Percentiles rank a stretch among this genome's conserved stretches.
phyloP scores from a whole-genome alignment of 2,329 filamentous ascomycete genomes.

The Colletotrichum australisinense region DNA sequence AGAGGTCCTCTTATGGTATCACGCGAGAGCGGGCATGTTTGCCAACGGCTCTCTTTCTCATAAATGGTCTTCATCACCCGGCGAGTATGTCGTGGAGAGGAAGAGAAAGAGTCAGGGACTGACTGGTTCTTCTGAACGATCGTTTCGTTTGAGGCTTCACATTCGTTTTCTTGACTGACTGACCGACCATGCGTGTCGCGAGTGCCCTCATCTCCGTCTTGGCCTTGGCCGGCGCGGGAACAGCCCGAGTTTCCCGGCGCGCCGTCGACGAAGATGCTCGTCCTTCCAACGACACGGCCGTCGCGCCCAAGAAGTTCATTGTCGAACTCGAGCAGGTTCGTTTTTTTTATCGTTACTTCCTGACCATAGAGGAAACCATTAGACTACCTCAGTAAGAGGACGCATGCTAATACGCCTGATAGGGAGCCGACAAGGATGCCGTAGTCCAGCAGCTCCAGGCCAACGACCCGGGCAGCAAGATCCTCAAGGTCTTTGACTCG shows the following conservation, averaged over 20 bases:
- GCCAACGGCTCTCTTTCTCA: not conserved
- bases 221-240: conserved; percentile 23
- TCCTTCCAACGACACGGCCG: conserved; percentile 19
- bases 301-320: conserved; percentile 34
- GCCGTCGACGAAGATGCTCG: conserved; percentile 7
- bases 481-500: conserved; percentile 39
- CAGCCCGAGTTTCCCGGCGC: conserved; percentile 19
- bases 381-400: not conserved
- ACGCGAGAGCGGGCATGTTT: not conserved
- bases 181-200: conserved; percentile 21
- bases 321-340: conserved; percentile 28
- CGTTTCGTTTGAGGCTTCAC: not conserved
- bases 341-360: too few species aligned
- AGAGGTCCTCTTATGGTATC: conserved; percentile 5
- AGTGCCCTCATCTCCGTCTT: conserved; percentile 25
- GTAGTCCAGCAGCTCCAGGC: conserved; percentile 28
- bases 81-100: not conserved
- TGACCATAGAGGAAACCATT: too few species aligned
- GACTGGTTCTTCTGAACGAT: not conserved
- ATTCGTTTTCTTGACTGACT: not conserved
- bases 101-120: not conserved
- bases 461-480: conserved; percentile 15
- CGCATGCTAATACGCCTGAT: not conserved
- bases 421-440: conserved; percentile 30
- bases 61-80: not conserved